Conservation (phyloP, 352 stramenopile genomes). For the Thalassiosira hispida region DNA sequence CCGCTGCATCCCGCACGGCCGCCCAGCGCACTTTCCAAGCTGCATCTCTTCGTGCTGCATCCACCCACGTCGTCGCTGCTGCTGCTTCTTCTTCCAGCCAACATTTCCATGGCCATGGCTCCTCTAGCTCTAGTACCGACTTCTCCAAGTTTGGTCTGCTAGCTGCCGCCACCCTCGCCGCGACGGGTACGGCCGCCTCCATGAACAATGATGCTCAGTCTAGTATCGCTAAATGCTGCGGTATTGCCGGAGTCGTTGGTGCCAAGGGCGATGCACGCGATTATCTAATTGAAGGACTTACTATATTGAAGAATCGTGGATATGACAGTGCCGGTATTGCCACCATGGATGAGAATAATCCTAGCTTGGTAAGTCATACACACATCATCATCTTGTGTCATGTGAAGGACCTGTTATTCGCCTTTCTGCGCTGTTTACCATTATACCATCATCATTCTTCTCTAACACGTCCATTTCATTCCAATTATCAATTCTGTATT, state of each 20-base stretch:
- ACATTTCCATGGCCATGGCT: not conserved
- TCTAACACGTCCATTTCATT: not conserved
- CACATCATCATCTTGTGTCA: not conserved
- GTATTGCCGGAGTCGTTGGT: constrained; percentile 80
- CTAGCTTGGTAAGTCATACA: constrained; percentile 52
- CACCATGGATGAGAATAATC: constrained; percentile 78
- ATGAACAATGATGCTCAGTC: constrained; percentile 5
- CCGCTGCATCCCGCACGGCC: constrained; percentile 12
- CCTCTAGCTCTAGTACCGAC: not conserved
- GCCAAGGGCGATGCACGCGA: constrained; percentile 62
- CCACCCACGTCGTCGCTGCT: not conserved
- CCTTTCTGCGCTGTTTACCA: too few relatives aligned
- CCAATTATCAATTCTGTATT: too few relatives aligned
- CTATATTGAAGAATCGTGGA: constrained; percentile 91
- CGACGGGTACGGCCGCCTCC: not conserved
- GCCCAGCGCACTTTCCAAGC: constrained; percentile 9
- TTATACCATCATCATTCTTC: not conserved
- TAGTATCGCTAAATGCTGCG: constrained; percentile 72
- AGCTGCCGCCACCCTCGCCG: not conserved
- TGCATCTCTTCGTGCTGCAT: constrained; percentile 14
- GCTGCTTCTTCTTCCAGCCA: constrained; percentile 6
- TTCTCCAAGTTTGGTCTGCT: constrained; percentile 32
- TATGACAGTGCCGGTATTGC: constrained; percentile 98
- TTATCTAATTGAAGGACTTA: constrained; percentile 87
- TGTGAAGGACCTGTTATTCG: too few relatives aligned